Base-by-base conservation (phyloP, 805 yeast species). In the Kregervanrija pseudodelftensis region DNA sequence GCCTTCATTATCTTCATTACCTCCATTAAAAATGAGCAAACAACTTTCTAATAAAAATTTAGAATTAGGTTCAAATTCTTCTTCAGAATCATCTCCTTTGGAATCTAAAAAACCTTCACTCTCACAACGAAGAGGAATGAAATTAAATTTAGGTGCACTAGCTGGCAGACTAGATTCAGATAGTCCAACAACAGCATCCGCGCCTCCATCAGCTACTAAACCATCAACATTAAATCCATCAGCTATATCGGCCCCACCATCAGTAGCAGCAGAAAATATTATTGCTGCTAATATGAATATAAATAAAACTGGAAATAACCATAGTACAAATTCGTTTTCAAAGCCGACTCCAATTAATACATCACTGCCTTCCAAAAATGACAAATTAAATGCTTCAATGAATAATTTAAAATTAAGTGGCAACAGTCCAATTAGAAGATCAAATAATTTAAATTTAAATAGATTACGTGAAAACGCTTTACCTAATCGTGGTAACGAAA, bases 101-200 rank as follows among this genome's bases (percentile, higher is more conserved):
- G 34, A 33, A 10, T 11, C 49, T 62, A 4, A 41, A 65, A 72
- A 68, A 50, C 64, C 74, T 0, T 69, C 80, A 1, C 61, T 76
- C 31, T 73, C 80, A 3, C 77, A 75, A 50, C 64, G 82, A 55
- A 58, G 81, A 54, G 80, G 80, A 4, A 66, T 76, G 76, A 75
- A 74, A 45, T 53, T 76, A 40, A 69, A 72, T 53, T 62, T 76
- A 15, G 42, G 46, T 33, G 31, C 54, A 2, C 30, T 59, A 8
- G 37, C 12, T 33, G 17, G 28, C 7, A 22, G 28, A 22, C 7
- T 22, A 22, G 28, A 10, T 8, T 14, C 49, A 15, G 13, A 47
- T 14, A 51, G 46, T 7, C 11, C 48, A 8, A 8, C 39, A n/a
- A 11, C 36, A 11, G 14, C 28, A 22, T 5, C 28, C 7, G 28